Evolutionary conservation across 2,329 filamentous ascomycete genomes (phyloP).

Genomic region (Microsporum audouinii): DNA sequence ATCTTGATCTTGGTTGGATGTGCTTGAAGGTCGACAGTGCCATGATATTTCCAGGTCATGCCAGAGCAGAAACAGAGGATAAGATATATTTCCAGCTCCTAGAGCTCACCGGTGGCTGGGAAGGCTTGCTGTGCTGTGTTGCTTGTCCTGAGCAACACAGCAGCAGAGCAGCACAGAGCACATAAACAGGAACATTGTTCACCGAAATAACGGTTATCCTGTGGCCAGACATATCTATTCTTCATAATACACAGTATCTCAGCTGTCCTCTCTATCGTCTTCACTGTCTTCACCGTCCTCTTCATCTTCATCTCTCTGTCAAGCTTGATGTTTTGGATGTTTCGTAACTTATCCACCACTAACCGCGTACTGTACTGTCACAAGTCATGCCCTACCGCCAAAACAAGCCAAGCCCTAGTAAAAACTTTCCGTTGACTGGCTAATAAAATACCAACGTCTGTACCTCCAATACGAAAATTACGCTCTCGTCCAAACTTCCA

Average conservation of each 20-base stretch:
- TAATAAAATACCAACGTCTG: neutral
- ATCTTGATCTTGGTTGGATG: neutral
- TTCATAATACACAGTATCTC: neutral
- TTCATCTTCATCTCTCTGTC: neutral
- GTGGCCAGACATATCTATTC: neutral
- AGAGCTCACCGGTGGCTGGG: neutral
- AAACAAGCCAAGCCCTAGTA: neutral
- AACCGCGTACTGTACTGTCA: neutral
- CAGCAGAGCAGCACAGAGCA: neutral
- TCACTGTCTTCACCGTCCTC: neutral
- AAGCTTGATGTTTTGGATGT: neutral
- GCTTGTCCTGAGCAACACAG: neutral
- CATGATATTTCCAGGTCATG: neutral
- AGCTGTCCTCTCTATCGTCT: neutral
- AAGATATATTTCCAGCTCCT: neutral
- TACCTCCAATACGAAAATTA: neutral
- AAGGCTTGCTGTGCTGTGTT: neutral
- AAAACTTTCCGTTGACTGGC: neutral
- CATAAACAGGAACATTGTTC: neutral
- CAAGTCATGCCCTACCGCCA: neutral
- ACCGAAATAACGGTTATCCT: neutral
- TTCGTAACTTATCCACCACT: neutral
- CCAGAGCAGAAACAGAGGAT: neutral
- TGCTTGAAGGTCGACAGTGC: neutral
- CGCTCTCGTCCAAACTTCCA: neutral